These are phyloP conservation scores for Mycocentrospora acerina DNA, from an alignment of 2,329 filamentous ascomycete genomes.

Conservation along the genomic window DNA sequence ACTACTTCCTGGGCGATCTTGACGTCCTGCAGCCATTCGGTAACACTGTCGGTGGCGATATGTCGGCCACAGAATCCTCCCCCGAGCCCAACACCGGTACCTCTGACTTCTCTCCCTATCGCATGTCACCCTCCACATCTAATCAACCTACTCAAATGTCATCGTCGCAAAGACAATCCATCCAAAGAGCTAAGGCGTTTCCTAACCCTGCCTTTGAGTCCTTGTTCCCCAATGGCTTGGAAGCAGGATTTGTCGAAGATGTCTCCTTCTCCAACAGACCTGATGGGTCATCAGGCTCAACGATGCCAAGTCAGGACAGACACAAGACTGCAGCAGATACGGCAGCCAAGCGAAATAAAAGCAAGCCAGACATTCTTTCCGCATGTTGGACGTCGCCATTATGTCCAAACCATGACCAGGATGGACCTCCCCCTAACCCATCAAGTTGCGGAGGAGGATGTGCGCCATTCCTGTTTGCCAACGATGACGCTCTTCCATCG, in stretches of 20 bases:
- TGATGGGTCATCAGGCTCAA: conserved; percentile 16
- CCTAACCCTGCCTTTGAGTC: conserved; percentile 40
- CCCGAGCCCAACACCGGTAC: conserved; percentile 34
- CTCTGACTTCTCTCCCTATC: conserved; percentile 21
- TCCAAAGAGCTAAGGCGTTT: conserved; percentile 34
- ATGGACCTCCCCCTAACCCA: conserved; percentile 42
- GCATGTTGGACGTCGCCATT: conserved; percentile 47
- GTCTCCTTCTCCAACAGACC: conserved; percentile 42
- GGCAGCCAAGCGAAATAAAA: conserved; percentile 38
- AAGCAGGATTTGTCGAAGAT: conserved; percentile 35
- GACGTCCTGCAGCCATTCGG: conserved; percentile 42
- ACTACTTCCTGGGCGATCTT: conserved; percentile 44
- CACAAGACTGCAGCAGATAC: conserved; percentile 16
- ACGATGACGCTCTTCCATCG: conserved; percentile 34
- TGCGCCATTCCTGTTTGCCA: conserved; percentile 44
- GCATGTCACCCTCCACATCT: conserved; percentile 25
- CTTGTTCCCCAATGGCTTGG: conserved; percentile 39
- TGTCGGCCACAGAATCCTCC: conserved; percentile 41
- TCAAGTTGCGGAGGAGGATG: conserved; percentile 45
- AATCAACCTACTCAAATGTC: conserved; percentile 26
- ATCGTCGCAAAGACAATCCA: conserved; percentile 21
- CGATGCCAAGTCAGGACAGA: conserved; percentile 17
- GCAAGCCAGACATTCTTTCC: conserved; percentile 40
- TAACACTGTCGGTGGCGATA: conserved; percentile 31
- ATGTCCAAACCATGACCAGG: conserved; percentile 43